Evolutionary conservation across 2,329 filamentous ascomycete species (phyloP).

Genomic region (Penicillium sp.): DNA sequence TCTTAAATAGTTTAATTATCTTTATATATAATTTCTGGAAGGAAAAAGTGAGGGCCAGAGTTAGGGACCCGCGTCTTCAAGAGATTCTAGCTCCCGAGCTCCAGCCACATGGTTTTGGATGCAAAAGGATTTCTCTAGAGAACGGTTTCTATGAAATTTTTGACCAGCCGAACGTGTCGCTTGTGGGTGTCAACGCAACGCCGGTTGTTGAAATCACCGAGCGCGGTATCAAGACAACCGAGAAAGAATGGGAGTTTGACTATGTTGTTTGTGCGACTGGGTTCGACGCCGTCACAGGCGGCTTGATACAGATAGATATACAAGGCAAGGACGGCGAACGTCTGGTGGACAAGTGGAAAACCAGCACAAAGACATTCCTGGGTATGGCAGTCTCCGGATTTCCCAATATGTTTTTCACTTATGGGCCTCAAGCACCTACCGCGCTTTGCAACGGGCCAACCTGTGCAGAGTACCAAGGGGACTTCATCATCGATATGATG

Average conservation of each 20-base stretch:
- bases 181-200: conserved; percentile 44
- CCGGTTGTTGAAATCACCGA: conserved; percentile 40
- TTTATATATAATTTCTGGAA: conserved; percentile 57
- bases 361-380: not conserved
- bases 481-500: conserved; percentile 4
- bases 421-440: conserved; percentile 6
- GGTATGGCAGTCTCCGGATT: conserved; percentile 3
- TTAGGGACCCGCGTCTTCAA: conserved; percentile 47
- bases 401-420: conserved; percentile 8
- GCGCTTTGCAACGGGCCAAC: conserved; percentile 8
- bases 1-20: no score
- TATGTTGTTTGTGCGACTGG: conserved; percentile 38
- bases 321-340: not conserved
- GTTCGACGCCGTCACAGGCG: conserved; percentile 28
- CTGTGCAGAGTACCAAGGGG: conserved; percentile 2
- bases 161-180: conserved; percentile 43
- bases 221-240: conserved; percentile 27
- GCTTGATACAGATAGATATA: conserved; percentile 5
- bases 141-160: conserved; percentile 49
- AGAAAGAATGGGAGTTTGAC: conserved; percentile 17
- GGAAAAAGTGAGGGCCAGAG: conserved; percentile 48
- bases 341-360: conserved; percentile 1
- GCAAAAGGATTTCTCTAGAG: conserved; percentile 50
- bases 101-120: conserved; percentile 53
- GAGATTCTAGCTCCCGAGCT: conserved; percentile 52